phyloP scores from a whole-genome alignment of 805 yeast genomes.

The Saccharomycopsis amapae region DNA sequence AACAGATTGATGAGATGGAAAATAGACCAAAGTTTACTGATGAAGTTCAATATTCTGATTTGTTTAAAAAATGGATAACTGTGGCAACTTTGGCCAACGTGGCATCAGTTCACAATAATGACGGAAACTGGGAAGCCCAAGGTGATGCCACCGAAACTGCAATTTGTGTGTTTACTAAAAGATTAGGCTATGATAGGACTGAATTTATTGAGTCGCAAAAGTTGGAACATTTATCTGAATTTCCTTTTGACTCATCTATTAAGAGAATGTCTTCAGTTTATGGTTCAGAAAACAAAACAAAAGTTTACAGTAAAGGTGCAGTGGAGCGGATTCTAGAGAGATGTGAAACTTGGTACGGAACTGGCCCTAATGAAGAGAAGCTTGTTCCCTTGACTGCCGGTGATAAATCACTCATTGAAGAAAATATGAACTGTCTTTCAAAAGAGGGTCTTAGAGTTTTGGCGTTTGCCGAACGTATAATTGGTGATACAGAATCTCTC shows the following conservation, averaged over 20 bases:
- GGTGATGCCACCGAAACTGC: conserved; percentile 93
- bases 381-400: conserved; percentile 33
- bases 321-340: too few relatives aligned
- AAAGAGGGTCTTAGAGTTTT: conserved; percentile 64
- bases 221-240: conserved; percentile 49
- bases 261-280: too few relatives aligned
- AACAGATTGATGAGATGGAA: neutral
- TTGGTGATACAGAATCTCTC: conserved; percentile 25
- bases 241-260: too few relatives aligned
- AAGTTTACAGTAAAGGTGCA: too few relatives aligned
- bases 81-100: conserved; percentile 76
- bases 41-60: too few relatives aligned
- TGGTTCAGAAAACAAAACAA: too few relatives aligned
- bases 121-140: conserved; percentile 59
- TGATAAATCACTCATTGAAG: conserved; percentile 38
- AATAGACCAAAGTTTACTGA: neutral
- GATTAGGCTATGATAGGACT: conserved; percentile 44
- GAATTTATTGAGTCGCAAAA: conserved; percentile 31
- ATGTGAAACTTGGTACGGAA: neutral
- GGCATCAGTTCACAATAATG: conserved; percentile 50
- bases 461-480: conserved; percentile 51
- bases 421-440: conserved; percentile 52
- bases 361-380: neutral
- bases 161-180: conserved; percentile 66
- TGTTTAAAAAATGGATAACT: conserved; percentile 47